Conservation (phyloP, 768 basidiomycete genomes). For the Solioccasus polychromus region DNA sequence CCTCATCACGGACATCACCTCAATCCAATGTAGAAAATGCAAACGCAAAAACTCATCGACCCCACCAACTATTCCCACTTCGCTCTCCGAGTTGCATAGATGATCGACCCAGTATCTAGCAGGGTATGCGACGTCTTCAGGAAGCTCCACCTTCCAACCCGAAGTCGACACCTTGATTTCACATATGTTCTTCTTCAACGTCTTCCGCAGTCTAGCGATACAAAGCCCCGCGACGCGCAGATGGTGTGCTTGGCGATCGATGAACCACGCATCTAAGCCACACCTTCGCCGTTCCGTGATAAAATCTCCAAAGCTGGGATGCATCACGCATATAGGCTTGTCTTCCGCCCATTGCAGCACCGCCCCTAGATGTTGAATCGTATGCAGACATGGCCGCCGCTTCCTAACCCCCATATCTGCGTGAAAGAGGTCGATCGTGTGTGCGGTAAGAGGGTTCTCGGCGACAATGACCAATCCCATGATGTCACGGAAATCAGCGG, state of each 20-base stretch:
- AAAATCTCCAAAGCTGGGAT: slow-evolving; percentile 35
- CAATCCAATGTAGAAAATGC: slow-evolving; percentile 35
- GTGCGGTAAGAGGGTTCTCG: slow-evolving; percentile 23
- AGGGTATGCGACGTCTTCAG: slow-evolving; percentile 27
- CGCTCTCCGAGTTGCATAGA: slow-evolving; percentile 17
- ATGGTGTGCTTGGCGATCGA: slow-evolving; percentile 23
- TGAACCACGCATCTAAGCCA: slow-evolving; percentile 26
- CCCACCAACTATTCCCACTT: slow-evolving; percentile 9
- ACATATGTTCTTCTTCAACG: slow-evolving; percentile 27
- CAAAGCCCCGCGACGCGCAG: slow-evolving; percentile 25
- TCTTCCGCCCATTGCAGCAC: slow-evolving; percentile 28
- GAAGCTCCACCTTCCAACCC: slow-evolving; percentile 14
- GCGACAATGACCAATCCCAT: slow-evolving; percentile 31
- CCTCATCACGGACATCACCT: slow-evolving; percentile 29
- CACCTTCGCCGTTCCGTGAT: slow-evolving; percentile 30
- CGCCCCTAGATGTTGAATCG: slow-evolving; percentile 24
- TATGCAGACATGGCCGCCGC: slow-evolving; percentile 29
- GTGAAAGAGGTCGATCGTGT: slow-evolving; percentile 28
- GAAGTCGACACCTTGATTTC: slow-evolving; percentile 19
- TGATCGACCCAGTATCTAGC: slow-evolving; percentile 30
- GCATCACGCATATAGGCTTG: slow-evolving; percentile 29
- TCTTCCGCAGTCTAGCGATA: slow-evolving; percentile 12
- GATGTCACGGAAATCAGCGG: slow-evolving; percentile 31
- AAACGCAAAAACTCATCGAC: slow-evolving; percentile 18
- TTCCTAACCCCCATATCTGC: slow-evolving; percentile 6